A percentile compares a stretch with the other conserved stretches of the same genome.
Conservation (phyloP, 495 filamentous ascomycete genomes). For the Xylaria palmicola region DNA sequence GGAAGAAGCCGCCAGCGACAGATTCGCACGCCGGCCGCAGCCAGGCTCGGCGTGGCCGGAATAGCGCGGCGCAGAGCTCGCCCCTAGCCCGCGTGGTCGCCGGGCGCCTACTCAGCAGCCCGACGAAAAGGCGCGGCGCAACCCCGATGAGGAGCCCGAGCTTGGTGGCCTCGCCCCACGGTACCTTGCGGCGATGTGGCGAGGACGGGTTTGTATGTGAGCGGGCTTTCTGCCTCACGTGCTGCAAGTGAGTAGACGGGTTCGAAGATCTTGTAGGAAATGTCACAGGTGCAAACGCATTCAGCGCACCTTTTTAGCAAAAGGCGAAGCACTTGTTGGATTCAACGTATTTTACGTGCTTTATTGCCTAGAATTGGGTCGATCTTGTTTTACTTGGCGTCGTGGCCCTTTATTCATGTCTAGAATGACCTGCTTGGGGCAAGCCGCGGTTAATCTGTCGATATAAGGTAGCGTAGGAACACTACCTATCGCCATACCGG, state of each 20-base stretch:
- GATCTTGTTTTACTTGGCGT: no score
- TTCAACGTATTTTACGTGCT: no score
- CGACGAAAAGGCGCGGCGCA: not conserved
- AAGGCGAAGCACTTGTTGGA: no score
- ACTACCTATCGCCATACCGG: no score
- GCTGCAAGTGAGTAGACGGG: conserved; percentile 24
- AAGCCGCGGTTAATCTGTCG: no score
- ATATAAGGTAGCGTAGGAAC: no score
- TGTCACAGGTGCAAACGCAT: no score
- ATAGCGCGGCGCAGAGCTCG: conserved; percentile 20
- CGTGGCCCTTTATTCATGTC: no score
- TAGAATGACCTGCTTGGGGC: no score
- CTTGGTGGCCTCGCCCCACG: conserved; percentile 43
- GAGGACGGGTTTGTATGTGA: conserved; percentile 47
- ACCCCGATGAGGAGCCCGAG: not conserved
- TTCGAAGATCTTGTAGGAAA: no score
- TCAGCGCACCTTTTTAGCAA: no score
- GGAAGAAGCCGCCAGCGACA: conserved; percentile 18
- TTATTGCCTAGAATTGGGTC: no score
- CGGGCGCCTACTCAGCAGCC: conserved; percentile 12
- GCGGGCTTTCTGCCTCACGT: conserved; percentile 51
- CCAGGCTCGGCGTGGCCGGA: not conserved
- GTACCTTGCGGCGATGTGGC: conserved; percentile 44
- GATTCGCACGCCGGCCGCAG: conserved; percentile 18
- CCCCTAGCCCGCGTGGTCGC: conserved; percentile 22